Conservation (phyloP, 345 rosid genomes). For the Triadica sebifera region DNA sequence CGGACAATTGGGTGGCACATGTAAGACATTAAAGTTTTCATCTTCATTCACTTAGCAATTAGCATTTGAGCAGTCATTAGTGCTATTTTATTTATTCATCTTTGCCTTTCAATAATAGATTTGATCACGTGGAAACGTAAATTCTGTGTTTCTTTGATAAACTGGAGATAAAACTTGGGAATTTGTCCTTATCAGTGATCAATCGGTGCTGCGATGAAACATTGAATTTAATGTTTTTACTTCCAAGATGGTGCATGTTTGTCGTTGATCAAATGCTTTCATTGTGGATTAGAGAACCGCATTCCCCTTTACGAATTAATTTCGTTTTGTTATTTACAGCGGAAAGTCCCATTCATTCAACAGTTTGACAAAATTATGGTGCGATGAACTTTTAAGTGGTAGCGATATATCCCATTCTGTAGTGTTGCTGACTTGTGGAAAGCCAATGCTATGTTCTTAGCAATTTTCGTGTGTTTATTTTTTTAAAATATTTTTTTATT, state of each 20-base stretch:
- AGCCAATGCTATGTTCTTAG: no score
- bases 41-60: not conserved
- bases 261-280: not conserved
- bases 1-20: not conserved
- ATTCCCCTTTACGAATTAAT: not conserved
- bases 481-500: no score
- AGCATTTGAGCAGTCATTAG: no score
- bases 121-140: not conserved
- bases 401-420: no score
- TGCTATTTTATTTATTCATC: not conserved
- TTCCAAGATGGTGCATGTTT: not conserved
- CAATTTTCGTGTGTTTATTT: no score
- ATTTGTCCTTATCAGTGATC: not conserved
- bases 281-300: not conserved
- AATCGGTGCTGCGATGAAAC: not conserved
- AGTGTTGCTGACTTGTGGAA: no score
- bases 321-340: not conserved
- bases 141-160: not conserved
- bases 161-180: not conserved
- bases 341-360: no score
- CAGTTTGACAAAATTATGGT: no score
- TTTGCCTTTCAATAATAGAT: not conserved
- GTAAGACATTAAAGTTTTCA: not conserved
- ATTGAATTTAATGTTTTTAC: not conserved
- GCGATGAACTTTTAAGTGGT: no score